Percentiles rank a stretch among this genome's conserved stretches.
phyloP scores from a whole-genome alignment of 1,284 basidiomycete genomes.

The Exobasidium rhododendri region DNA sequence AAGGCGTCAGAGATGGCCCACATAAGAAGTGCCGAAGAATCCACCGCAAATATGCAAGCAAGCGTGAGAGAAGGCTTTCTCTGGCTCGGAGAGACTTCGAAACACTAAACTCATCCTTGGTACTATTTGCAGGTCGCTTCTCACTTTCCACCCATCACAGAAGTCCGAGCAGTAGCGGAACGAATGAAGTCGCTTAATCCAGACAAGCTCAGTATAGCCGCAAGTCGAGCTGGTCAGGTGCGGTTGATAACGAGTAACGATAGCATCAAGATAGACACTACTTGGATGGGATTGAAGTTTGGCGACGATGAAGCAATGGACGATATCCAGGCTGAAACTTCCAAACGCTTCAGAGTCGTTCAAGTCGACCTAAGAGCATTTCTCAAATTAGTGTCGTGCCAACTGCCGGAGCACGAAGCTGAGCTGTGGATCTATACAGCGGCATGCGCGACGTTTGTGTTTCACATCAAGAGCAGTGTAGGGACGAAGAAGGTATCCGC shows the following conservation, averaged over 20 bases:
- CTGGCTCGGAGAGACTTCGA: no score
- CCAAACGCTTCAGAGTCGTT: not conserved
- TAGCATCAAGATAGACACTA: not conserved
- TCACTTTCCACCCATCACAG: conserved; percentile 1
- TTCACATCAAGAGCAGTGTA: not conserved
- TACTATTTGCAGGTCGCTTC: not conserved
- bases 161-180: conserved; percentile 9
- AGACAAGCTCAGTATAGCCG: not conserved
- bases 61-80: not conserved
- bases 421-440: conserved; percentile 1
- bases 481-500: not conserved
- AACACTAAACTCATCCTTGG: no score
- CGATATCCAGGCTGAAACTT: not conserved
- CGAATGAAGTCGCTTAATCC: conserved; percentile 1
- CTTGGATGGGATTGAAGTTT: not conserved
- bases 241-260: not conserved
- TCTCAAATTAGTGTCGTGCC: conserved; percentile 25
- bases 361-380: conserved; percentile 20
- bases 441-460: not conserved
- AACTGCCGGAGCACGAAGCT: conserved; percentile 17
- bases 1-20: conserved; percentile 1
- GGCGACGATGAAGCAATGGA: not conserved
- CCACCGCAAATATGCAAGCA: not conserved
- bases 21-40: not conserved
- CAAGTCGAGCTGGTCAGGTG: not conserved